Evolutionary conservation across 768 basidiomycete genomes (phyloP).

Genomic region (Mrakia frigida): DNA sequence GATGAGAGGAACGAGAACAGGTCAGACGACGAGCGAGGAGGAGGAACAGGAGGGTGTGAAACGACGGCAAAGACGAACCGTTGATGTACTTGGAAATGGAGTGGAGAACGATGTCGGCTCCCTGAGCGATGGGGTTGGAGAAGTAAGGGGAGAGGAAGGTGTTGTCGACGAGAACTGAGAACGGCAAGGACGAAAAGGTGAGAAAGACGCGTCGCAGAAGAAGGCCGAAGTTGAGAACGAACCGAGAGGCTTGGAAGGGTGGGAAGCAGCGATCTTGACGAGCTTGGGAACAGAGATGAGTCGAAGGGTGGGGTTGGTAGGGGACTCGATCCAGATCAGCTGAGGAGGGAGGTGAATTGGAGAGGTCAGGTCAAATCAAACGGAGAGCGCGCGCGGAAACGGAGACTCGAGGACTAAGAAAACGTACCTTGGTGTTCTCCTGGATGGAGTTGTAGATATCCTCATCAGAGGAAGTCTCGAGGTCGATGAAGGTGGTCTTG

Average conservation of each 20-base stretch:
- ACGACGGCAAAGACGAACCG: conserved; percentile 47
- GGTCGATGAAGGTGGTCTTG: conserved; percentile 66
- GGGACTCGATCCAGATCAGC: conserved; percentile 92
- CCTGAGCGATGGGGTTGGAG: conserved; percentile 65
- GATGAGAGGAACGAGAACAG: not conserved
- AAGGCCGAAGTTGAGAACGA: not conserved
- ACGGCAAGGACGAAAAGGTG: not conserved
- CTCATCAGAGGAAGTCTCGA: conserved; percentile 64
- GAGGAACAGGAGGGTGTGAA: too few species aligned
- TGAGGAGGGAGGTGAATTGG: conserved; percentile 40
- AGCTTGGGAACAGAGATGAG: conserved; percentile 75
- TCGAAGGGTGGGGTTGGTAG: conserved; percentile 89
- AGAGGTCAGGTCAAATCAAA: not conserved
- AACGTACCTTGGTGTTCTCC: conserved; percentile 71
- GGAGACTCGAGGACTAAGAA: not conserved
- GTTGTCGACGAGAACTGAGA: conserved; percentile 76
- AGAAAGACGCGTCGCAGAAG: not conserved
- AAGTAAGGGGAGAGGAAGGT: conserved; percentile 93
- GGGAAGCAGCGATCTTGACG: conserved; percentile 58
- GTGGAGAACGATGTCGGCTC: conserved; percentile 61
- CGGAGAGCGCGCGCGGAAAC: not conserved
- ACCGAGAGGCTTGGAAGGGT: conserved; percentile 54
- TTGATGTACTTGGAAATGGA: conserved; percentile 68
- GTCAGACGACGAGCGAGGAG: conserved; percentile 48
- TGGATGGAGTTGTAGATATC: conserved; percentile 61